Conservation (phyloP, 208 protist species). For the Wallacemonas rigidus region DNA sequence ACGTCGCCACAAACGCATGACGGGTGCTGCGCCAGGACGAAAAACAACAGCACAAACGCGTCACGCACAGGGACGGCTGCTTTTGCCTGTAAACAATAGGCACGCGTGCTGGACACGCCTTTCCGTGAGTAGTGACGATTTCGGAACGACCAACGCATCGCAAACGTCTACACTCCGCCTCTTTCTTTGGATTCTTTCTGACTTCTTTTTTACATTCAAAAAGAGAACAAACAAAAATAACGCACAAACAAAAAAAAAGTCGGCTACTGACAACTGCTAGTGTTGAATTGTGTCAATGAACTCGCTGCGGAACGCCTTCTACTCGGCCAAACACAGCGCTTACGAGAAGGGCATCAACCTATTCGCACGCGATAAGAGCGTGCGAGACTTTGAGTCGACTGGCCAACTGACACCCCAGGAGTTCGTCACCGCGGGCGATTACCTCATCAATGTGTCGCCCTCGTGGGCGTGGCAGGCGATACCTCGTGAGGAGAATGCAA, state of each 20-base stretch:
- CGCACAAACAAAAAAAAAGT: background rate
- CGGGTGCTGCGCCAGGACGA: too few species aligned
- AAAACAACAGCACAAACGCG: too few species aligned
- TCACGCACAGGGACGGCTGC: too few species aligned
- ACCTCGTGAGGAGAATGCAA: too few species aligned
- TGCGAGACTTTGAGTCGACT: conserved; percentile 23
- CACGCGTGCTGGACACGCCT: too few species aligned
- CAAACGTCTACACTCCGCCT: too few species aligned
- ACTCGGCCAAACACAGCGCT: background rate
- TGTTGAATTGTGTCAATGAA: background rate
- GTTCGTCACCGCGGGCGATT: conserved; percentile 91
- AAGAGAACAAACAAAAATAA: background rate
- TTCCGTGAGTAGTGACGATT: too few species aligned
- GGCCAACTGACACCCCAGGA: conserved; percentile 39
- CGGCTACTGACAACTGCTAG: too few species aligned
- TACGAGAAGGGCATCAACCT: conserved; percentile 12
- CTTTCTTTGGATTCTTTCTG: background rate
- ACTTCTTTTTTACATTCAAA: background rate
- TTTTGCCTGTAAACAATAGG: too few species aligned
- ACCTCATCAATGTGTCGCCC: conserved; percentile 81
- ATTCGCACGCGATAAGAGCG: background rate
- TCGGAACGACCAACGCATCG: too few species aligned
- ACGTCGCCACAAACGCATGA: too few species aligned
- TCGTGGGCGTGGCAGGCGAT: conserved; percentile 86
- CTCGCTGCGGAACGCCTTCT: conserved; percentile 3